Percentiles rank a stretch among this genome's conserved stretches.
Evolutionary conservation across 805 yeast species (phyloP).

Genomic region (Myxozyma vanderwaltii): DNA sequence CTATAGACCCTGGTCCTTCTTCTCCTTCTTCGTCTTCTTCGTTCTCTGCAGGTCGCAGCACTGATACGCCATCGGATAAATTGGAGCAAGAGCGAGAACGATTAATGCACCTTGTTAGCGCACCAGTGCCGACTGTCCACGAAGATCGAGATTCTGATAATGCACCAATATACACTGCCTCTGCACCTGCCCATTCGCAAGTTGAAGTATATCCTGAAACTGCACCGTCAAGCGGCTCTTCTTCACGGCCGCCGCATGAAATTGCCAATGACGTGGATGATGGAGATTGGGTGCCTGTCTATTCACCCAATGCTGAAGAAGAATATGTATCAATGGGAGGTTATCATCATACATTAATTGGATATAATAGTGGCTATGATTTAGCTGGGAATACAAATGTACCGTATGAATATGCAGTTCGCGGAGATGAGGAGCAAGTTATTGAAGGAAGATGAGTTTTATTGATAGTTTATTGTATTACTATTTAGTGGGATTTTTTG

Average conservation of each 20-base stretch:
- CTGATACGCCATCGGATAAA: constrained; percentile 12
- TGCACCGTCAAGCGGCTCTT: not conserved
- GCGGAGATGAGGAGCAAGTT: not conserved
- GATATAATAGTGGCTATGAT: constrained; percentile 9
- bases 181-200: constrained; percentile 16
- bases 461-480: not conserved
- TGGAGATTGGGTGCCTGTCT: constrained; percentile 29
- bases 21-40: not conserved
- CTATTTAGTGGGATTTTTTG: no score
- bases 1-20: not conserved
- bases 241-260: not conserved
- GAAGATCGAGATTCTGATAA: not conserved
- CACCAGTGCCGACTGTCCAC: constrained; percentile 7
- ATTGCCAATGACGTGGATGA: not conserved
- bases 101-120: constrained; percentile 12
- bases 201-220: constrained; percentile 7
- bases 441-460: not conserved
- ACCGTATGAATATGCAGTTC: constrained; percentile 22
- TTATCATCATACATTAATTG: constrained; percentile 15
- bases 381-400: constrained; percentile 8
- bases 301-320: constrained; percentile 24
- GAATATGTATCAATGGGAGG: constrained; percentile 28
- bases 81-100: constrained; percentile 27
- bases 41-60: not conserved
- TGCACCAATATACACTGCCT: constrained; percentile 20